phyloP scores from a whole-genome alignment of 768 basidiomycete species.

The Mycena belliarum region DNA sequence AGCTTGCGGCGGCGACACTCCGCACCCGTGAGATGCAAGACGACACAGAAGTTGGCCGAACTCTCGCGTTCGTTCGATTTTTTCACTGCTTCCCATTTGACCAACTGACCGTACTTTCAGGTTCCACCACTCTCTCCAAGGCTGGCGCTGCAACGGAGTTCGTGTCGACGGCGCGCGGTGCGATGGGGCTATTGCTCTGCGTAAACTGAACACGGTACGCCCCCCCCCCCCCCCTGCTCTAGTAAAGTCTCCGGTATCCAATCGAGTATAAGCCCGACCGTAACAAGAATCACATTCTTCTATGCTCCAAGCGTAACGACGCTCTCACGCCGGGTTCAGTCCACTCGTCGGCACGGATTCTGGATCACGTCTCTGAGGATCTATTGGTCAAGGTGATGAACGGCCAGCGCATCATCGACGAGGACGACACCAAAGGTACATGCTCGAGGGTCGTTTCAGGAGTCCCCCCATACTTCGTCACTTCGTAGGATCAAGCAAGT shows the following conservation, averaged over 20 bases:
- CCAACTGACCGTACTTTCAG: neutral
- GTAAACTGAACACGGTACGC: constrained; percentile 7
- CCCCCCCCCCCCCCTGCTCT: neutral
- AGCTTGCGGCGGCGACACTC: neutral
- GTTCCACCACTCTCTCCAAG: constrained; percentile 5
- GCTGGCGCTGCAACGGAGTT: constrained; percentile 2
- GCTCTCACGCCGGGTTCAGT: neutral
- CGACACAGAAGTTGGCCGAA: constrained; percentile 8
- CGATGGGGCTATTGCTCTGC: constrained; percentile 1
- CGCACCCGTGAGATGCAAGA: constrained; percentile 11
- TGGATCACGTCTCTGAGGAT: constrained; percentile 11
- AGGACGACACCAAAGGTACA: constrained; percentile 4
- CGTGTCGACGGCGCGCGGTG: neutral
- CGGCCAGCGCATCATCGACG: constrained; percentile 8
- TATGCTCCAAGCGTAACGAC: constrained; percentile 6
- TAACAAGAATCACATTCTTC: constrained; percentile 10
- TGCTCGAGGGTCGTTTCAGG: constrained; percentile 11
- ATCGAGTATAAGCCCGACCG: neutral
- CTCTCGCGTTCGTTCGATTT: constrained; percentile 1
- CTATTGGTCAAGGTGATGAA: constrained; percentile 11
- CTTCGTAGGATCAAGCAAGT: too few relatives aligned
- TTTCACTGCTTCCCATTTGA: neutral
- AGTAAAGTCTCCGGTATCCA: neutral
- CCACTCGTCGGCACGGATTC: constrained; percentile 4
- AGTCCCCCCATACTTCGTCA: too few relatives aligned